Evolutionary conservation across 129 eudicot species (phyloP).

Genomic region (Artemisia argyi): DNA sequence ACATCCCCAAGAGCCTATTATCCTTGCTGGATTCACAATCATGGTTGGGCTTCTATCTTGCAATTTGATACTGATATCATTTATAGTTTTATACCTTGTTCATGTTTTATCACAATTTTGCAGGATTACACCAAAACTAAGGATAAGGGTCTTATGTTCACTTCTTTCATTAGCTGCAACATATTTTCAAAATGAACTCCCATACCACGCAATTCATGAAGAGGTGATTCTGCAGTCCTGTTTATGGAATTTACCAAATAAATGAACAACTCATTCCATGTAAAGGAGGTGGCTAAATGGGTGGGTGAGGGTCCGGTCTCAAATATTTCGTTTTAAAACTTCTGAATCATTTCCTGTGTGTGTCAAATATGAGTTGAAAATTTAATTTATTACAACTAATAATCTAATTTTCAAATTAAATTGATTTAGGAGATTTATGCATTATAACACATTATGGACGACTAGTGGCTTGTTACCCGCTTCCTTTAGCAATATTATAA

Average conservation of each 20-base stretch:
- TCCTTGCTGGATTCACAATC: conserved; percentile 59
- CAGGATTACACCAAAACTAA: conserved; percentile 58
- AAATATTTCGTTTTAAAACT: too few relatives aligned
- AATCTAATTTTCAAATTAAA: neutral
- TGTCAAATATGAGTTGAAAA: too few relatives aligned
- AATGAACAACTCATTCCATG: neutral
- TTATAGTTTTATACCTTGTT: neutral
- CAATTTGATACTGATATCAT: too few relatives aligned
- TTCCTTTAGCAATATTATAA: too few relatives aligned
- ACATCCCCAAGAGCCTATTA: conserved; percentile 53
- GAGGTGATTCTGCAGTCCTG: conserved; percentile 43
- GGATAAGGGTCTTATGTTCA: conserved; percentile 48
- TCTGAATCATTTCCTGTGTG: too few relatives aligned
- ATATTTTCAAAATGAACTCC: conserved; percentile 50
- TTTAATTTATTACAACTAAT: neutral
- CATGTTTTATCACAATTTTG: conserved; percentile 20
- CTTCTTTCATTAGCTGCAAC: conserved; percentile 52
- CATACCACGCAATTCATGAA: conserved; percentile 40
- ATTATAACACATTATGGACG: too few relatives aligned
- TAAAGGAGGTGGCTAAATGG: neutral
- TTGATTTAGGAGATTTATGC: too few relatives aligned
- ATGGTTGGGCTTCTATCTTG: conserved; percentile 46
- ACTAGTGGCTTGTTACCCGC: too few relatives aligned
- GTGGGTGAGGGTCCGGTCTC: too few relatives aligned
- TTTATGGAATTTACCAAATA: neutral